Evolutionary conservation across 148 eudicot genomes (phyloP).

Genomic region (Nepenthes gracilis): DNA sequence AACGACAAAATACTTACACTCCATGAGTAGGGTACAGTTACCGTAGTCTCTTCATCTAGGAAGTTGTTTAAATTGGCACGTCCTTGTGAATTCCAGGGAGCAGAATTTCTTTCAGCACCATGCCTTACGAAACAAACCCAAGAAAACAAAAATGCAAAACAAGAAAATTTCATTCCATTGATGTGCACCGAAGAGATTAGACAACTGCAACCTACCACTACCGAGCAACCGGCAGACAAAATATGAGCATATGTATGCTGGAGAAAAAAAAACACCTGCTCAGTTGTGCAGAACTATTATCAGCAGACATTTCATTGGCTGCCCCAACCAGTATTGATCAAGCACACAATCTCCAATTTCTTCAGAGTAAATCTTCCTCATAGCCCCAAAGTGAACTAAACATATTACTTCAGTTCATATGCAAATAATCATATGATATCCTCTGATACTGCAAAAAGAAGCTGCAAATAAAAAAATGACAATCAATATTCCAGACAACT

Average conservation of each 20-base stretch:
- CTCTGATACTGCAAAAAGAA: no score
- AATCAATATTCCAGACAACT: no score
- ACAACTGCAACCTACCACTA: background rate
- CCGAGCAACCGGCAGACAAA: background rate
- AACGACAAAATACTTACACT: background rate
- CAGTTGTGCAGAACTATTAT: slow-evolving; percentile 19
- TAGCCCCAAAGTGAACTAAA: background rate
- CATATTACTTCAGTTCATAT: no score
- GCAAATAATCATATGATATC: no score
- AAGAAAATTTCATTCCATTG: background rate
- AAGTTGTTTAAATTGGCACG: slow-evolving; percentile 17
- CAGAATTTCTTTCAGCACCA: slow-evolving; percentile 27
- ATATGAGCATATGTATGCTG: background rate
- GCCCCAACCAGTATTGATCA: slow-evolving; percentile 15
- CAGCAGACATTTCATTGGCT: slow-evolving; percentile 30
- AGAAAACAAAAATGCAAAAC: background rate
- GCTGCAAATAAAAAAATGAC: no score
- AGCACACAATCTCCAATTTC: slow-evolving; percentile 11
- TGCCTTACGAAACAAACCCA: background rate
- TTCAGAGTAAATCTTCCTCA: background rate
- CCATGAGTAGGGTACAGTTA: slow-evolving; percentile 12
- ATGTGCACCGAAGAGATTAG: background rate
- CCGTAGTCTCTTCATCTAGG: slow-evolving; percentile 46
- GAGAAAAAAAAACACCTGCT: slow-evolving; percentile 11
- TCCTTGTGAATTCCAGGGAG: slow-evolving; percentile 31